Percentiles rank a stretch among this genome's conserved stretches.
phyloP scores from a whole-genome alignment of 441 rosid genomes.

The Pelargonium myrrhifolium region DNA sequence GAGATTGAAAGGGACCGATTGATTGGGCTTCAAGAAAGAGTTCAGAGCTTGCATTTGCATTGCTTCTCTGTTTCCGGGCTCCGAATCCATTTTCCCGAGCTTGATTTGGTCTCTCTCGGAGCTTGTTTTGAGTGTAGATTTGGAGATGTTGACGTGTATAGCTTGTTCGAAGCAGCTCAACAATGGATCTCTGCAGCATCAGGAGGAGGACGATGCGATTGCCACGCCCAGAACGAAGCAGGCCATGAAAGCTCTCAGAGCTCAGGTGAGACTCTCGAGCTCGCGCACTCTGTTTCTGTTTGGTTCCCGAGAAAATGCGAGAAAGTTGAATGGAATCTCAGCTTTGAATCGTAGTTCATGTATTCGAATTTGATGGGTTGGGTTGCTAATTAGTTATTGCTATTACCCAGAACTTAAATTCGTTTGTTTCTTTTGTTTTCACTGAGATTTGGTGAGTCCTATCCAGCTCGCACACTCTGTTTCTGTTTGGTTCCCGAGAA shows the following conservation, averaged over 20 bases:
- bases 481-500: constrained; percentile 22
- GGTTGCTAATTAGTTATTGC: no score
- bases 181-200: constrained; percentile 49
- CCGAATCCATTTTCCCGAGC: no score
- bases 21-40: background rate
- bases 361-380: constrained; percentile 20
- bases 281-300: constrained; percentile 9
- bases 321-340: constrained; percentile 7
- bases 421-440: constrained; percentile 6
- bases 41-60: background rate
- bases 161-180: constrained; percentile 63
- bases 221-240: constrained; percentile 70
- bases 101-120: background rate
- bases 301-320: constrained; percentile 19
- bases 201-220: constrained; percentile 32
- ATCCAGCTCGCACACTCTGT: background rate
- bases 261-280: constrained; percentile 40
- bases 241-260: constrained; percentile 54
- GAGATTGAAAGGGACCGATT: background rate
- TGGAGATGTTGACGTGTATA: constrained; percentile 70
- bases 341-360: background rate
- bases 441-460: no score
- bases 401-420: background rate
- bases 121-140: constrained; percentile 10
- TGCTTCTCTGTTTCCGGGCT: background rate